Evolutionary conservation across 371 early-diverging fungal species (phyloP).

Genomic region (Mortierella sp.): DNA sequence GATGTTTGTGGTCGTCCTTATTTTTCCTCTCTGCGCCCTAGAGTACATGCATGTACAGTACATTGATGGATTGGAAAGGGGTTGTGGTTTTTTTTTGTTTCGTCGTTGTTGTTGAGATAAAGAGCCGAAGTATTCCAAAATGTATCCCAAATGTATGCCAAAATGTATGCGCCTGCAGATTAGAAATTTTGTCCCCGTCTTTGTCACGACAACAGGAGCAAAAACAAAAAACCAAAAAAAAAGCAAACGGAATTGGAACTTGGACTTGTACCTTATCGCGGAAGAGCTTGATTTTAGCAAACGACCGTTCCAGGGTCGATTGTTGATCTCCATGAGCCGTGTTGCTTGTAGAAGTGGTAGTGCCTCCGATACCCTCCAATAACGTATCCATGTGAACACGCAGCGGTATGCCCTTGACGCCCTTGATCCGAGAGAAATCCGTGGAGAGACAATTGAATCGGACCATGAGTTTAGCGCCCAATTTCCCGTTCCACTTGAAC

Average conservation of each 20-base stretch:
- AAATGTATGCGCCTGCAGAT: too few relatives aligned
- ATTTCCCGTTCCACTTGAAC: constrained; percentile 78
- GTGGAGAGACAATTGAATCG: constrained; percentile 86
- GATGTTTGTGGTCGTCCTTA: constrained; percentile 75
- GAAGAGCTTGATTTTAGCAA: constrained; percentile 79
- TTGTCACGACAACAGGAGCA: not conserved
- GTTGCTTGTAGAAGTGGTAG: not conserved
- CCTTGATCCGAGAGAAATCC: constrained; percentile 86
- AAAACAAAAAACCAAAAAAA: not conserved
- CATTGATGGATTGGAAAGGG: not conserved
- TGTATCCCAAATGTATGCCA: too few relatives aligned
- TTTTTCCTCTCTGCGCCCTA: constrained; percentile 76
- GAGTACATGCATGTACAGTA: too few relatives aligned
- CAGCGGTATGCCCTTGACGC: constrained; percentile 87
- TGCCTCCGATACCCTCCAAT: constrained; percentile 2
- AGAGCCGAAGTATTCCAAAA: too few relatives aligned
- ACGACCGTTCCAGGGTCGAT: constrained; percentile 63
- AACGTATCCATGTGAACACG: constrained; percentile 70
- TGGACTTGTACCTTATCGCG: constrained; percentile 72
- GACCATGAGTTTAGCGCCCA: constrained; percentile 77
- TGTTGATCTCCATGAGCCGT: not conserved
- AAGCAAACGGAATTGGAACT: not conserved
- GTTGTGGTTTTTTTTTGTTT: constrained; percentile 7
- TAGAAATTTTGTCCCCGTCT: too few relatives aligned
- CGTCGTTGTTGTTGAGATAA: too few relatives aligned